Conservation (phyloP, 192 early-diverging fungal species). For the Rhizoclosmatium globosum region DNA sequence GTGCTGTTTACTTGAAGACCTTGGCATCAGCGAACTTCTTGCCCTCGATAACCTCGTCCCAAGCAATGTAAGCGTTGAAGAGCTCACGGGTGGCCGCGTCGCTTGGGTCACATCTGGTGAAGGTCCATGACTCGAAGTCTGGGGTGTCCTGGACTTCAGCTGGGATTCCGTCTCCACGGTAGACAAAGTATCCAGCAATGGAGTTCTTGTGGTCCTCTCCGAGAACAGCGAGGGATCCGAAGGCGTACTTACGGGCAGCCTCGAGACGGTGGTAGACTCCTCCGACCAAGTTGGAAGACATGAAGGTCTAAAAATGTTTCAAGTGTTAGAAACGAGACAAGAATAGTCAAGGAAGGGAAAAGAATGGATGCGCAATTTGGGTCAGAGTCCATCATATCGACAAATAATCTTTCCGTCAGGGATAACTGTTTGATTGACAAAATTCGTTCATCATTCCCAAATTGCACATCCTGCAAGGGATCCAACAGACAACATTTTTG, state of each 20-base stretch:
- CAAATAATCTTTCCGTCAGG: constrained; percentile 47
- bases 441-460: constrained; percentile 18
- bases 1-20: constrained; percentile 47
- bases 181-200: constrained; percentile 94
- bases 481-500: neutral
- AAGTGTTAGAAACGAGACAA: neutral
- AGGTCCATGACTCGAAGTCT: constrained; percentile 90
- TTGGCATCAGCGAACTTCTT: constrained; percentile 85
- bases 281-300: constrained; percentile 93
- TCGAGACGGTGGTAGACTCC: constrained; percentile 95
- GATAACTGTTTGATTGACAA: constrained; percentile 49
- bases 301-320: constrained; percentile 61
- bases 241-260: constrained; percentile 92
- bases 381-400: constrained; percentile 36
- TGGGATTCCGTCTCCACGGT: constrained; percentile 87
- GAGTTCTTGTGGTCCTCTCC: constrained; percentile 87
- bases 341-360: neutral
- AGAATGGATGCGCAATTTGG: neutral
- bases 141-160: constrained; percentile 81
- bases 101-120: constrained; percentile 76
- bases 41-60: constrained; percentile 83
- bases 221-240: constrained; percentile 83
- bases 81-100: constrained; percentile 66
- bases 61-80: constrained; percentile 80
- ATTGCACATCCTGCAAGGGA: neutral